phyloP scores from a whole-genome alignment of 345 rosid genomes.

The Populus deltoides region DNA sequence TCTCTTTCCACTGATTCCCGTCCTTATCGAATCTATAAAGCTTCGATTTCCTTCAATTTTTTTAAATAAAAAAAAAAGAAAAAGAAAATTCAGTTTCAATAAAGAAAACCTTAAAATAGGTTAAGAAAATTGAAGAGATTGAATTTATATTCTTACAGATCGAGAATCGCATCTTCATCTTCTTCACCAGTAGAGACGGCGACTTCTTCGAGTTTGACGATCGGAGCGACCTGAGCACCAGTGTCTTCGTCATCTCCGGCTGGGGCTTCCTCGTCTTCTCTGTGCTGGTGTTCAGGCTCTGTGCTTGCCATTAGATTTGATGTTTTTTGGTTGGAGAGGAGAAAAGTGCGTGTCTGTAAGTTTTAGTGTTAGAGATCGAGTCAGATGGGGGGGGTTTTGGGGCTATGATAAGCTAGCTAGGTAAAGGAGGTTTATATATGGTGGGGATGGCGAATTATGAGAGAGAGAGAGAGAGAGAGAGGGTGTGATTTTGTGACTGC shows the following conservation, averaged over 20 bases:
- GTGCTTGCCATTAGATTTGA: slow-evolving; percentile 50
- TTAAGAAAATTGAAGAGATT: background rate
- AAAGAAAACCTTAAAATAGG: background rate
- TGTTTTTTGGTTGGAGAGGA: background rate
- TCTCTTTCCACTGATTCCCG: slow-evolving; percentile 86
- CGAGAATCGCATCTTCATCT: slow-evolving; percentile 71
- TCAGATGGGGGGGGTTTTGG: background rate
- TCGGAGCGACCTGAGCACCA: slow-evolving; percentile 89
- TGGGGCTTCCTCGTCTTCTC: slow-evolving; percentile 64
- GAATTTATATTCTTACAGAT: slow-evolving; percentile 47
- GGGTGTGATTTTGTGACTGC: too few species aligned
- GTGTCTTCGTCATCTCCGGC: slow-evolving; percentile 90
- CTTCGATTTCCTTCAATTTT: slow-evolving; percentile 76
- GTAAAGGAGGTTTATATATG: background rate
- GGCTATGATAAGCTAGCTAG: background rate
- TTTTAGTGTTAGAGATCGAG: background rate
- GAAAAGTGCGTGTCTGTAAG: background rate
- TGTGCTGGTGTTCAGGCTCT: slow-evolving; percentile 46
- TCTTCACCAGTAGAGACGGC: slow-evolving; percentile 88
- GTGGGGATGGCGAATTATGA: background rate
- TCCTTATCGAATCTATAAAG: slow-evolving; percentile 83
- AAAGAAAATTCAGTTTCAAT: background rate
- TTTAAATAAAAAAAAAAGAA: slow-evolving; percentile 31
- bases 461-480: background rate
- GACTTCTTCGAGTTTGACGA: slow-evolving; percentile 77